These are phyloP conservation scores for Myxozyma neglecta DNA, from an alignment of 805 yeast genomes.

Conservation along the genomic window DNA sequence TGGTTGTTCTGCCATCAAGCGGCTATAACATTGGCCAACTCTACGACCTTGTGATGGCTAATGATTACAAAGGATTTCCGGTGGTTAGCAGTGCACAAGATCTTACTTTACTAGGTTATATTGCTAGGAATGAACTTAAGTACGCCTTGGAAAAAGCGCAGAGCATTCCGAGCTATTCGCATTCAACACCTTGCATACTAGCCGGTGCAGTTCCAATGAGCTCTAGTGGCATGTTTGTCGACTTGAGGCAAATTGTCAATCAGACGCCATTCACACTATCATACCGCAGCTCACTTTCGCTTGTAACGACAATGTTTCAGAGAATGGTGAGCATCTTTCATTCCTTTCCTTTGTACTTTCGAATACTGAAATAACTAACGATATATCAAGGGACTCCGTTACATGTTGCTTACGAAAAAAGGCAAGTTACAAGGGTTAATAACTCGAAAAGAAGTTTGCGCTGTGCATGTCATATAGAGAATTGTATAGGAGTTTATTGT, in stretches of 20 bases:
- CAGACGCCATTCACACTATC: conserved; percentile 38
- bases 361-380: neutral
- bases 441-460: conserved; percentile 40
- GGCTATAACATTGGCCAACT: conserved; percentile 38
- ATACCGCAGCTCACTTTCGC: conserved; percentile 39
- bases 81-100: conserved; percentile 43
- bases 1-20: conserved; percentile 41
- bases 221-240: conserved; percentile 17
- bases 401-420: conserved; percentile 39
- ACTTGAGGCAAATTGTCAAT: conserved; percentile 35
- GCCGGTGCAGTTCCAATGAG: conserved; percentile 15
- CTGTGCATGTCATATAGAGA: neutral
- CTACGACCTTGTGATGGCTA: conserved; percentile 28
- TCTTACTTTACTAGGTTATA: conserved; percentile 47
- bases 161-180: conserved; percentile 6
- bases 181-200: conserved; percentile 18
- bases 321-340: conserved; percentile 34
- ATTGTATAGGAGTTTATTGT: neutral
- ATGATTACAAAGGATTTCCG: conserved; percentile 47
- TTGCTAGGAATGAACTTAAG: conserved; percentile 44
- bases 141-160: conserved; percentile 37
- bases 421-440: conserved; percentile 43
- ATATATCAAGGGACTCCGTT: conserved; percentile 37
- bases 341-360: neutral
- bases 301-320: conserved; percentile 45